Base-by-base conservation (phyloP, 148 eudicot species). In the Dianthus caryophyllus region DNA sequence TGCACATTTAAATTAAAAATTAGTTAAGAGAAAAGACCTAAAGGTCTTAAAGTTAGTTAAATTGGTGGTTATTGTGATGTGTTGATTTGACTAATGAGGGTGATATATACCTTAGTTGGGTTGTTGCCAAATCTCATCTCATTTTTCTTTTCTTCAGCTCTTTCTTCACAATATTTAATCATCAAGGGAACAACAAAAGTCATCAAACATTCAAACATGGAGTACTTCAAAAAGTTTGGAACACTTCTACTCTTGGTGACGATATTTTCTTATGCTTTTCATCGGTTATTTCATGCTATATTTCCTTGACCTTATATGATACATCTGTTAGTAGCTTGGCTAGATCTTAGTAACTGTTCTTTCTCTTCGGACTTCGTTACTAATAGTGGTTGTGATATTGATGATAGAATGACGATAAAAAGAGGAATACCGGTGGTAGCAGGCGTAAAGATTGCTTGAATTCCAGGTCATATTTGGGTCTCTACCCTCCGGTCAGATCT, bases 141-240 rank as follows among this genome's bases (percentile, higher is more conserved):
- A n/a, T 5, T 51, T 21, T 12, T 22, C 15, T 66, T 51, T 29
- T 21, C 20, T 57, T 43, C 44, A 43, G 26, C 55, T 44, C 44
- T 57, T 16, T 4, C 43, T 33, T 4, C 24, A 50, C 20, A 66
- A 38, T 70, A 67, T 61, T 50, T 48, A 31, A 67, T 73, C 72
- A 67, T 61, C 72, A 67, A 50, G 66, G 21, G 53, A 73, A 67
- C 53, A 49, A 72, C 55, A 70, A n/a, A n/a, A n/a, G n/a, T n/a
- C n/a, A n/a, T n/a, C n/a, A n/a, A n/a, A n/a, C n/a, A n/a, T n/a
- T n/a, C n/a, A n/a, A n/a, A n/a, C n/a, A n/a, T n/a, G n/a, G n/a
- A n/a, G n/a, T n/a, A n/a, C n/a, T n/a, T n/a, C n/a, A n/a, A 59
- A 57, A 73, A 73, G 71, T 73, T 59, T 59, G 33, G 71, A 60